phyloP scores from a whole-genome alignment of 2,329 filamentous ascomycete species.

The Scedosporium boydii region DNA sequence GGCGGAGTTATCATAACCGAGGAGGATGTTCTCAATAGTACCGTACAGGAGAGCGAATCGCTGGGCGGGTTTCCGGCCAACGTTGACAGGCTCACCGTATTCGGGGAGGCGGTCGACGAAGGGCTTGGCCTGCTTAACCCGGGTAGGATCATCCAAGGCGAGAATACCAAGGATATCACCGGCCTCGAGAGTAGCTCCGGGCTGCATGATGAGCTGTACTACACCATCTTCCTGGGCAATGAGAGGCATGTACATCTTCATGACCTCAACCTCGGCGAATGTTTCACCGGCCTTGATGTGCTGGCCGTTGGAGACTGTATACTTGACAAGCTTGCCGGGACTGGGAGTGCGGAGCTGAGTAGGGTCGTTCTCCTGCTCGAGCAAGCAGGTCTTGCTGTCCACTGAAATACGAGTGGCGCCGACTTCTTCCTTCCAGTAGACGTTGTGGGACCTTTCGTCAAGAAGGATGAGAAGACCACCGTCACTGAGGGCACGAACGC shows the following conservation, averaged over 20 bases:
- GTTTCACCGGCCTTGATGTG: constrained; percentile 88
- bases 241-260: constrained; percentile 99
- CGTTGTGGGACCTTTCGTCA: constrained; percentile 87
- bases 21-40: constrained; percentile 78
- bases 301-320: constrained; percentile 87
- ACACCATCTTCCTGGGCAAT: constrained; percentile 91
- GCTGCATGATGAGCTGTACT: constrained; percentile 98
- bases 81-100: constrained; percentile 74
- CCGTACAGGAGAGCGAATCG: constrained; percentile 67
- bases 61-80: constrained; percentile 88
- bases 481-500: constrained; percentile 84
- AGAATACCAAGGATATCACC: constrained; percentile 98
- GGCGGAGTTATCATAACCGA: constrained; percentile 93
- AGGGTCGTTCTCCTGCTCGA: constrained; percentile 98
- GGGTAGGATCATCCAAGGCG: constrained; percentile 85
- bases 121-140: constrained; percentile 91
- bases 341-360: constrained; percentile 92
- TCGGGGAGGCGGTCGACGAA: constrained; percentile 87
- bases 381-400: constrained; percentile 93
- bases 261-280: constrained; percentile 96
- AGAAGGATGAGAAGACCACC: constrained; percentile 88
- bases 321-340: constrained; percentile 97
- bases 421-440: constrained; percentile 99
- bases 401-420: constrained; percentile 92
- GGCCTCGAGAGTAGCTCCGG: constrained; percentile 92